phyloP scores from a whole-genome alignment of 2,329 filamentous ascomycete genomes.

The Teratosphaeria gauchensis region DNA sequence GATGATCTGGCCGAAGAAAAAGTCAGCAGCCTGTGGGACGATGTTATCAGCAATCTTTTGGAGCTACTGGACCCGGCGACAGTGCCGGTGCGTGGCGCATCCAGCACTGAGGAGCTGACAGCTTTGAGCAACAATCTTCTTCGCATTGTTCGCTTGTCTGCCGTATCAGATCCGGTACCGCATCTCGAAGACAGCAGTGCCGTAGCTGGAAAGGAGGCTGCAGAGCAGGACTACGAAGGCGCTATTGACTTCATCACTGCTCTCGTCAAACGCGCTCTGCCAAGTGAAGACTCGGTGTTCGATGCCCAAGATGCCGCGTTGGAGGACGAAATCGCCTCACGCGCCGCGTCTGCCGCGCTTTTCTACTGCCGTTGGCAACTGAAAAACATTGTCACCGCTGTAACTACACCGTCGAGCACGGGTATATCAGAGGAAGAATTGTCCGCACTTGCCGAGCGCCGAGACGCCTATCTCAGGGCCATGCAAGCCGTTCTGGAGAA shows the following conservation, averaged over 20 bases:
- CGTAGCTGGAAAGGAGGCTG: slow-evolving; percentile 22
- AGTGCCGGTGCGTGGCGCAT: slow-evolving; percentile 60
- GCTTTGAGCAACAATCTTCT: slow-evolving; percentile 25
- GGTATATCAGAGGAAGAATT: slow-evolving; percentile 51
- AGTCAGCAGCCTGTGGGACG: slow-evolving; percentile 76
- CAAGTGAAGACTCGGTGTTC: slow-evolving; percentile 49
- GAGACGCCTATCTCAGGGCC: slow-evolving; percentile 42
- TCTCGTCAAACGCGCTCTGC: slow-evolving; percentile 64
- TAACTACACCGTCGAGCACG: slow-evolving; percentile 35
- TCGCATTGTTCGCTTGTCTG: slow-evolving; percentile 20
- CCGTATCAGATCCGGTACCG: slow-evolving; percentile 59
- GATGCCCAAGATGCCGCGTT: slow-evolving; percentile 58
- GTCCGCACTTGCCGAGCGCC: slow-evolving; percentile 43
- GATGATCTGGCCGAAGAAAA: slow-evolving; percentile 77
- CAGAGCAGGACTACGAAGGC: slow-evolving; percentile 14
- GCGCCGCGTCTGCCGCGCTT: slow-evolving; percentile 64
- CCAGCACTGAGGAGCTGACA: slow-evolving; percentile 35
- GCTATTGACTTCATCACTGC: slow-evolving; percentile 62
- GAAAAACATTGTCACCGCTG: slow-evolving; percentile 36
- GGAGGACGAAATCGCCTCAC: slow-evolving; percentile 69
- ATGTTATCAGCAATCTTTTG: slow-evolving; percentile 62
- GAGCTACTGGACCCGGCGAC: slow-evolving; percentile 59
- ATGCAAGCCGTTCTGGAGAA: slow-evolving; percentile 41
- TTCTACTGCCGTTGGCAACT: slow-evolving; percentile 89
- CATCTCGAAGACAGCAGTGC: slow-evolving; percentile 54